phyloP scores from a whole-genome alignment of 441 rosid species.

The Hura crepitans region DNA sequence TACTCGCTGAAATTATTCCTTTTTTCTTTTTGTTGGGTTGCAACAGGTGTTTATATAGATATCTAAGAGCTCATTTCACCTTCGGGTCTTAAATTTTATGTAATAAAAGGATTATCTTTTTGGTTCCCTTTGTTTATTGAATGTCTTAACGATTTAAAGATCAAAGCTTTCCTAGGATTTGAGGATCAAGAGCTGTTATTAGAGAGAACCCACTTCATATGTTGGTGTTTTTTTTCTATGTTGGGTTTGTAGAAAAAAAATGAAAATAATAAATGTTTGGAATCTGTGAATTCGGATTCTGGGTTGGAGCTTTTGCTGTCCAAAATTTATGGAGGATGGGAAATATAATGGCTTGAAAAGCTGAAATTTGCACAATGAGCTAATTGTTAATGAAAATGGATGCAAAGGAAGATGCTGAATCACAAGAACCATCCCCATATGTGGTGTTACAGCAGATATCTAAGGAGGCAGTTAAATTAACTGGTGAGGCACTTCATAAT shows the following conservation, averaged over 20 bases:
- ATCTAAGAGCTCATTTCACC: conserved; percentile 11
- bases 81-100: conserved; percentile 22
- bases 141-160: conserved; percentile 1
- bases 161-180: conserved; percentile 8
- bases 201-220: conserved; percentile 16
- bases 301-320: conserved; percentile 9
- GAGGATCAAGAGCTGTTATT: conserved; percentile 21
- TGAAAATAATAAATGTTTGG: conserved; percentile 12
- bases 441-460: conserved; percentile 33
- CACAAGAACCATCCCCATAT: conserved; percentile 38
- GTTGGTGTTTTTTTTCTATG: conserved; percentile 8
- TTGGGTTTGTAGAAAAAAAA: conserved; percentile 10
- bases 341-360: conserved; percentile 24
- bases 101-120: conserved; percentile 9
- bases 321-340: conserved; percentile 15
- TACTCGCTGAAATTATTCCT: conserved; percentile 15
- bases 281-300: conserved; percentile 11
- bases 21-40: conserved; percentile 3
- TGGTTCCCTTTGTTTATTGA: neutral
- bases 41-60: conserved; percentile 22
- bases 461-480: conserved; percentile 48
- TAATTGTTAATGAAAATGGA: conserved; percentile 36
- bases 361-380: conserved; percentile 25
- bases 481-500: conserved; percentile 49
- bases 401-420: conserved; percentile 46